These are phyloP conservation scores for Lichtheimia ornata DNA, from an alignment of 371 early-diverging fungal species.

Conservation along the genomic window DNA sequence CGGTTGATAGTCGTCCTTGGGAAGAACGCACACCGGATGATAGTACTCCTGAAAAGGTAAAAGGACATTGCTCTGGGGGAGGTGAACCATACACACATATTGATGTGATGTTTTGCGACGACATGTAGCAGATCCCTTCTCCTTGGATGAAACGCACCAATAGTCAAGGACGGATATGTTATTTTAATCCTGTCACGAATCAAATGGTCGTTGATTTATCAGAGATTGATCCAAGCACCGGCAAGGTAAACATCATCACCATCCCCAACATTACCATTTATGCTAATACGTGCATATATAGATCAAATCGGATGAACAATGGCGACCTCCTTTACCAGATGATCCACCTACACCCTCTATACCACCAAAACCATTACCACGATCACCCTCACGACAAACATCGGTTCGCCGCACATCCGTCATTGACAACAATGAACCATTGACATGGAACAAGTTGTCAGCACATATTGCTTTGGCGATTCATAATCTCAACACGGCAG, in stretches of 20 bases:
- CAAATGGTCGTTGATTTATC: slow-evolving; percentile 62
- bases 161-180: slow-evolving; percentile 67
- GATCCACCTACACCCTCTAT: slow-evolving; percentile 3
- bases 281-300: neutral
- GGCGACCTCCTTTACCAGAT: slow-evolving; percentile 11
- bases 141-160: slow-evolving; percentile 59
- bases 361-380: slow-evolving; percentile 20
- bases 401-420: slow-evolving; percentile 21
- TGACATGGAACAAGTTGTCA: slow-evolving; percentile 46
- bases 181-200: slow-evolving; percentile 72
- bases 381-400: slow-evolving; percentile 22
- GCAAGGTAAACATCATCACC: neutral
- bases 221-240: slow-evolving; percentile 10
- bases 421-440: slow-evolving; percentile 18
- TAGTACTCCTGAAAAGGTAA: slow-evolving; percentile 20
- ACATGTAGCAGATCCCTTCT: slow-evolving; percentile 32
- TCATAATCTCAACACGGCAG: slow-evolving; percentile 42
- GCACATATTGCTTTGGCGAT: slow-evolving; percentile 55
- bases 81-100: too few relatives aligned
- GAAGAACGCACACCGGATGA: slow-evolving; percentile 13
- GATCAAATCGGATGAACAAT: neutral
- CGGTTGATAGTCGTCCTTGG: slow-evolving; percentile 19
- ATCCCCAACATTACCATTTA: too few relatives aligned
- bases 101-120: too few relatives aligned
- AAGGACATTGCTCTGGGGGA: neutral